phyloP scores from a whole-genome alignment of 257 asterid species.

The Oldenlandia corymbosa region DNA sequence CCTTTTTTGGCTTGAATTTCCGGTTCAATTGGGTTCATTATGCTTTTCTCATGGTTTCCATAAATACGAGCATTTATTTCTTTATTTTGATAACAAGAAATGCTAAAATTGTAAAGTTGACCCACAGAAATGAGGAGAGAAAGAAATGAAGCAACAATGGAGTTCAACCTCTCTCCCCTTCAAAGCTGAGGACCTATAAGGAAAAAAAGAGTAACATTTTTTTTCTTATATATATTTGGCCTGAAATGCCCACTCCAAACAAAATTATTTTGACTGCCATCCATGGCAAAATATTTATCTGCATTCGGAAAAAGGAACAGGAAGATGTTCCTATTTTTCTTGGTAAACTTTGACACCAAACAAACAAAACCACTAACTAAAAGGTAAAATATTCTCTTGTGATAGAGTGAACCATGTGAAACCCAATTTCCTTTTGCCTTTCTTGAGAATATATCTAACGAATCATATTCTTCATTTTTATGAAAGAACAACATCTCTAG shows the following conservation, averaged over 20 bases:
- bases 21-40: no score
- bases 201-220: conserved; percentile 6
- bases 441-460: no score
- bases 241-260: conserved; percentile 13
- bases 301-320: conserved; percentile 1
- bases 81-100: no score
- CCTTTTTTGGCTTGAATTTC: no score
- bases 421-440: conserved; percentile 5
- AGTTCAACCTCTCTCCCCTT: no score
- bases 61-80: no score
- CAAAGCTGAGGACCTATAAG: not conserved
- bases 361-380: conserved; percentile 13
- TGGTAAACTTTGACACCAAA: conserved; percentile 2
- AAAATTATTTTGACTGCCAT: conserved; percentile 10
- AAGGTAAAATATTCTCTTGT: not conserved
- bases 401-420: conserved; percentile 22
- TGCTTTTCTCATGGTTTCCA: no score
- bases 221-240: conserved; percentile 1
- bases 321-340: not conserved
- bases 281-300: conserved; percentile 10
- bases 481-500: no score
- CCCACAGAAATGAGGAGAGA: no score
- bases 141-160: no score
- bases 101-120: no score
- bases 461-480: no score